Evolutionary conservation across 148 eudicot species (phyloP).

Genomic region (Silene conica): DNA sequence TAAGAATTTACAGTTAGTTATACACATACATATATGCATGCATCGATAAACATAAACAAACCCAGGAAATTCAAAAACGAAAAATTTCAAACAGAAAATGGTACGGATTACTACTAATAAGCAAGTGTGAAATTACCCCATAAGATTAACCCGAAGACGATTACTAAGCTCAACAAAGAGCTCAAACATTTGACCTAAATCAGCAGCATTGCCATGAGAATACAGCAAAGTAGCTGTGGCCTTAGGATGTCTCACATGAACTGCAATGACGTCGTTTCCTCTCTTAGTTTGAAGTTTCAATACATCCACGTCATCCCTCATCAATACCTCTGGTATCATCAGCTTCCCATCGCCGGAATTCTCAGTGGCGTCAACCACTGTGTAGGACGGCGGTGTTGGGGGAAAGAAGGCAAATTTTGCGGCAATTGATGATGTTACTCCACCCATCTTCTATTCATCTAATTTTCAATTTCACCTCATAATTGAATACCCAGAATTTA

Average conservation of each 20-base stretch:
- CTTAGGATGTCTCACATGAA: slow-evolving; percentile 58
- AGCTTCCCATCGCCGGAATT: slow-evolving; percentile 34
- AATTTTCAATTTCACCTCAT: slow-evolving; percentile 3
- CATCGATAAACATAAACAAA: neutral
- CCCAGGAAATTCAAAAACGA: neutral
- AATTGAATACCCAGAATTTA: neutral
- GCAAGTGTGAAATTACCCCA: slow-evolving; percentile 49
- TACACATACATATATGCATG: neutral
- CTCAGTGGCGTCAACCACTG: slow-evolving; percentile 52
- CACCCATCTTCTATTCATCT: slow-evolving; percentile 60
- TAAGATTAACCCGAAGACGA: slow-evolving; percentile 74
- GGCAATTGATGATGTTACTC: slow-evolving; percentile 89
- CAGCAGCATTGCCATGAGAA: slow-evolving; percentile 97
- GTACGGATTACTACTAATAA: neutral
- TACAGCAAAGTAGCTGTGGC: slow-evolving; percentile 74
- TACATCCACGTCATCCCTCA: slow-evolving; percentile 59
- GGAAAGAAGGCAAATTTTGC: slow-evolving; percentile 97
- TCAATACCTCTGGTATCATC: slow-evolving; percentile 63
- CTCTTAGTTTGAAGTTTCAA: slow-evolving; percentile 59
- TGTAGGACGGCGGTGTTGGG: slow-evolving; percentile 85
- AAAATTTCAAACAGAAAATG: neutral
- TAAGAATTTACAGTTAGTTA: too few relatives aligned
- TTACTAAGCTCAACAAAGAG: slow-evolving; percentile 75
- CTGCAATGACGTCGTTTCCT: slow-evolving; percentile 71
- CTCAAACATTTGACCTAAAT: slow-evolving; percentile 97